These are phyloP conservation scores for Xerophyta viscosa DNA, from an alignment of 106 monocot species.

Conservation along the genomic window DNA sequence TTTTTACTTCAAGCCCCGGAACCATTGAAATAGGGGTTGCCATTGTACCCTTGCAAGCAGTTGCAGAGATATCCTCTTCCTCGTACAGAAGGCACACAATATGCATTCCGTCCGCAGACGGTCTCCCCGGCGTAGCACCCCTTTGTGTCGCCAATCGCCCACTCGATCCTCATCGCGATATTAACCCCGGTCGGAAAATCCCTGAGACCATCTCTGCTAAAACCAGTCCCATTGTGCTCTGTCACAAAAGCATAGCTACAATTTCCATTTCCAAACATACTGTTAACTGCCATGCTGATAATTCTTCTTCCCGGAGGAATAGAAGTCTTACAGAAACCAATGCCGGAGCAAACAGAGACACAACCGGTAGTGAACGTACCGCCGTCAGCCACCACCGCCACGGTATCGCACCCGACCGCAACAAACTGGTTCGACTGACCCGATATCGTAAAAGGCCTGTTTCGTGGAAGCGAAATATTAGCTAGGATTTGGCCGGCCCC, in stretches of 20 bases:
- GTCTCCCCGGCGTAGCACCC: not conserved
- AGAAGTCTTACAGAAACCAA: slow-evolving; percentile 17
- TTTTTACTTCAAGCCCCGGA: slow-evolving; percentile 17
- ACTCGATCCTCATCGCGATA: slow-evolving; percentile 21
- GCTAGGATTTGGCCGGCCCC: slow-evolving; percentile 4
- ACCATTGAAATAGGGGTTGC: slow-evolving; percentile 24
- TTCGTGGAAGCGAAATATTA: slow-evolving; percentile 11
- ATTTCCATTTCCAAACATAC: slow-evolving; percentile 21
- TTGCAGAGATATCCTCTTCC: slow-evolving; percentile 27
- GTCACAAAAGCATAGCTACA: slow-evolving; percentile 28
- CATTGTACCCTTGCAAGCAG: slow-evolving; percentile 14
- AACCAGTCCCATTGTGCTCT: slow-evolving; percentile 9
- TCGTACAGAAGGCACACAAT: slow-evolving; percentile 2
- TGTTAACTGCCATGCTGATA: slow-evolving; percentile 10
- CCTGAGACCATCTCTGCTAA: slow-evolving; percentile 6
- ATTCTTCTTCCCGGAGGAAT: slow-evolving; percentile 11
- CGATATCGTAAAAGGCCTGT: slow-evolving; percentile 13
- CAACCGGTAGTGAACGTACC: slow-evolving; percentile 23
- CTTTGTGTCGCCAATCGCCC: slow-evolving; percentile 4
- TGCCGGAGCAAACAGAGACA: slow-evolving; percentile 13
- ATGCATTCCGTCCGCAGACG: slow-evolving; percentile 11
- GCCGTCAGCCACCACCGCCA: slow-evolving; percentile 13
- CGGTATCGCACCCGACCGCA: slow-evolving; percentile 26
- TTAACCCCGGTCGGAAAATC: slow-evolving; percentile 1
- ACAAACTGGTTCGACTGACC: slow-evolving; percentile 6